These are phyloP conservation scores for Athelia sp. DNA, from an alignment of 1,284 basidiomycete species.

Conservation along the genomic window DNA sequence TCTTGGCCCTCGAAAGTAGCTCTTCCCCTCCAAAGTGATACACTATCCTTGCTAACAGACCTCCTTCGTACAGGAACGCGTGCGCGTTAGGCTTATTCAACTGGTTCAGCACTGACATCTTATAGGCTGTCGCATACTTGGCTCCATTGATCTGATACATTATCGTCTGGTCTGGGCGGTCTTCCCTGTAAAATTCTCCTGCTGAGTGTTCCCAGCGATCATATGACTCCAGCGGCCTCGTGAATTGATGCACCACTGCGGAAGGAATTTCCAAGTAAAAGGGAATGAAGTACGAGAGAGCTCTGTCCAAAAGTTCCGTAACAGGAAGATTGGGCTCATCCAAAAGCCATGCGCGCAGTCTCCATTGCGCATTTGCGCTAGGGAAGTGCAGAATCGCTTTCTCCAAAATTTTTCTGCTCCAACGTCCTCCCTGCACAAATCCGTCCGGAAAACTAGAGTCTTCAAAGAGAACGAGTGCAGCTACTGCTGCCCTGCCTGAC, in stretches of 20 bases:
- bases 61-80: background rate
- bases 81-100: background rate
- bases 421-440: background rate
- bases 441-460: too few relatives aligned
- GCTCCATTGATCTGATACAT: background rate
- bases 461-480: background rate
- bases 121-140: background rate
- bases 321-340: background rate
- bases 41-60: background rate
- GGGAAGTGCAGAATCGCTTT: too few relatives aligned
- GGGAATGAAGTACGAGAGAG: background rate
- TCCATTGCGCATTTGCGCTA: background rate
- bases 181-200: background rate
- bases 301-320: background rate
- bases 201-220: background rate
- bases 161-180: too few relatives aligned
- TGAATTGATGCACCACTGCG: background rate
- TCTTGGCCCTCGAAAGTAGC: background rate
- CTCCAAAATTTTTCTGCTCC: too few relatives aligned
- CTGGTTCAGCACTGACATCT: background rate
- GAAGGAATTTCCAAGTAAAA: background rate
- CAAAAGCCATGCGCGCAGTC: background rate
- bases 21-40: background rate
- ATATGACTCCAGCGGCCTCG: background rate
- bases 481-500: background rate